Base-by-base conservation (phyloP, 805 yeast species). In the Ogataea methylovora region DNA sequence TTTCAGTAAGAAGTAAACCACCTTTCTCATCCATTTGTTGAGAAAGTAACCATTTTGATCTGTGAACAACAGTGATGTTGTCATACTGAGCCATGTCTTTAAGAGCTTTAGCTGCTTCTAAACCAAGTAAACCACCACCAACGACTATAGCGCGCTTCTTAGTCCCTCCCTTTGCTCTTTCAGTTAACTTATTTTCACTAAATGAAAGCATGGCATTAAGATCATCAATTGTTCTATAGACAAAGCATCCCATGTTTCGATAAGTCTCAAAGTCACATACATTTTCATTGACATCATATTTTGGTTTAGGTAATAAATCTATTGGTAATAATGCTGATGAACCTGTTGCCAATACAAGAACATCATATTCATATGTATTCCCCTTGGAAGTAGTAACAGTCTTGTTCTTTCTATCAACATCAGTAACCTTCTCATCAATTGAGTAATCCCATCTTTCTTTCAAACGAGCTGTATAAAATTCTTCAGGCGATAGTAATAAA, bases 21-120 rank as follows among this genome's bases (percentile, higher is more conserved):
- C 65, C 65, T 27, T 50, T 49, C n/a, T 53, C 49, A 42, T 59
- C 63, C 44, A 59, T 42, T 38, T 59, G 65, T 37, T 55, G 61
- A 2, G 62, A 54, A 12, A 60, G 43, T 7, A 58, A 39, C 61
- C 61, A 58, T 2, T 49, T 38, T 5, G 60, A 49, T 32, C 61
- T 46, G 34, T 60, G 62, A 15, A 55, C 60, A 8, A 60, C 45
- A 4, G 56, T 49, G 24, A 59, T 46, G 19, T 50, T 42, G 17
- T 53, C 57, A 34, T 44, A 60, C 4, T 33, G 18, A 5, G 39
- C 46, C 52, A 59, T 51, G 34, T 59, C 63, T 10, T 44, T 40
- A 14, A 60, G 39, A 3, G 63, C 63, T 35, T 59, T 58, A 13
- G 62, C 63, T 13, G 65, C 65, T 35, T 60, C 64, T 15, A 60